A percentile compares a stretch with the other conserved stretches of the same genome.
These are phyloP conservation scores for Pleurotus ostreatus DNA, from an alignment of 768 basidiomycete genomes.

Conservation along the genomic window DNA sequence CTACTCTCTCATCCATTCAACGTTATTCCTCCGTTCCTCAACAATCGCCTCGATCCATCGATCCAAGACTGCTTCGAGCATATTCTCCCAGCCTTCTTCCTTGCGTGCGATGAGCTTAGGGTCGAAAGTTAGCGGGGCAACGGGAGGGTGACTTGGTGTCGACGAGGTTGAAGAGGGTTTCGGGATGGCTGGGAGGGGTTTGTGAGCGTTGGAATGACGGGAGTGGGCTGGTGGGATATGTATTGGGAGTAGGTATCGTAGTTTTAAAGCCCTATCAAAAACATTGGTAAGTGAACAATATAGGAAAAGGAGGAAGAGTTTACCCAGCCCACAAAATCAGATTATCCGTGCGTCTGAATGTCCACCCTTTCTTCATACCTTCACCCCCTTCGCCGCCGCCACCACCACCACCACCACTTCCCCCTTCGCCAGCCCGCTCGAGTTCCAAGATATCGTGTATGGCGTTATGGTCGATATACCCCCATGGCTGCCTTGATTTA, in stretches of 20 bases:
- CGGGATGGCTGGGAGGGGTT: too few species aligned
- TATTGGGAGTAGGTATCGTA: constrained; percentile 77
- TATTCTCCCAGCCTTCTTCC: constrained; percentile 77
- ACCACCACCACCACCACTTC: constrained; percentile 2
- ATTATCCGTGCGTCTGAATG: constrained; percentile 85
- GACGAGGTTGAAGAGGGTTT: too few species aligned
- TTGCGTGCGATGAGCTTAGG: constrained; percentile 66
- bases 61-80: constrained; percentile 62
- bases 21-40: constrained; percentile 51
- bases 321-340: constrained; percentile 80
- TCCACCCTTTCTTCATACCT: constrained; percentile 62
- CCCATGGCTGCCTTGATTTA: constrained; percentile 82
- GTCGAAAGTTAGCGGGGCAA: constrained; percentile 62
- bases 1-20: constrained; percentile 11
- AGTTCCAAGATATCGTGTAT: constrained; percentile 78
- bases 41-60: constrained; percentile 69
- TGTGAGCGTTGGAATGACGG: too few species aligned
- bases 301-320: background rate
- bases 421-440: constrained; percentile 39
- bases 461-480: constrained; percentile 71
- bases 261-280: constrained; percentile 62
- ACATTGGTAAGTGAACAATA: background rate
- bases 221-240: constrained; percentile 41
- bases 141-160: constrained; percentile 8
- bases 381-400: constrained; percentile 29